phyloP scores from a whole-genome alignment of 371 early-diverging fungal genomes.

The Globomyces sp. region DNA sequence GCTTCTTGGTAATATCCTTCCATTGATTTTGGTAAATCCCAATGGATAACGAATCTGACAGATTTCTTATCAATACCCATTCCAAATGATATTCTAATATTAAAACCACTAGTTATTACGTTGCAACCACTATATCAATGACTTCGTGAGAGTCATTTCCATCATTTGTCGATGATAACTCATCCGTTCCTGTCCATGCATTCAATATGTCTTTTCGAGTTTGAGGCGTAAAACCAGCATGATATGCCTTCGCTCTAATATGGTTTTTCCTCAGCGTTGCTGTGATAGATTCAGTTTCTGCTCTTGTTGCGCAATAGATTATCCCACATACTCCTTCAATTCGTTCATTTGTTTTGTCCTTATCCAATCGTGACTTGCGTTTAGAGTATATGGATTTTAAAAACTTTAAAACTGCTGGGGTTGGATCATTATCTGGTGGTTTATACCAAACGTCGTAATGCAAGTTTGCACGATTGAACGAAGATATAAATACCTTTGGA shows the following conservation, averaged over 20 bases:
- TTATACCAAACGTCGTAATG: constrained; percentile 45
- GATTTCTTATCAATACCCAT: constrained; percentile 73
- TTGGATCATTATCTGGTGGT: constrained; percentile 29
- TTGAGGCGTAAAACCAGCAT: constrained; percentile 37
- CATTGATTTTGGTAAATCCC: constrained; percentile 59
- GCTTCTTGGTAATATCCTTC: constrained; percentile 73
- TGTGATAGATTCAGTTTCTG: constrained; percentile 38
- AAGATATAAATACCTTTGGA: constrained; percentile 25
- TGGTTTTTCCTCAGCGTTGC: constrained; percentile 26
- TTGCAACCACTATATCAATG: constrained; percentile 55
- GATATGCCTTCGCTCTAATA: constrained; percentile 41
- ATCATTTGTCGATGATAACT: constrained; percentile 1
- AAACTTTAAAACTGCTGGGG: constrained; percentile 26
- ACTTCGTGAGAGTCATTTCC: not conserved
- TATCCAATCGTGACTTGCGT: constrained; percentile 12
- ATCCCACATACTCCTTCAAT: constrained; percentile 39
- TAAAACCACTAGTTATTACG: constrained; percentile 17
- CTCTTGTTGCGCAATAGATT: constrained; percentile 47
- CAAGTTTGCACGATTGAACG: constrained; percentile 46
- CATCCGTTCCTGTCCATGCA: constrained; percentile 35
- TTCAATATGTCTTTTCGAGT: constrained; percentile 25
- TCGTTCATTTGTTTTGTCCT: constrained; percentile 17
- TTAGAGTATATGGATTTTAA: constrained; percentile 25
- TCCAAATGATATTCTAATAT: constrained; percentile 51
- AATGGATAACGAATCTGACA: constrained; percentile 61